phyloP scores from a whole-genome alignment of 2,329 filamentous ascomycete species.

The Fusarium pininemorale region DNA sequence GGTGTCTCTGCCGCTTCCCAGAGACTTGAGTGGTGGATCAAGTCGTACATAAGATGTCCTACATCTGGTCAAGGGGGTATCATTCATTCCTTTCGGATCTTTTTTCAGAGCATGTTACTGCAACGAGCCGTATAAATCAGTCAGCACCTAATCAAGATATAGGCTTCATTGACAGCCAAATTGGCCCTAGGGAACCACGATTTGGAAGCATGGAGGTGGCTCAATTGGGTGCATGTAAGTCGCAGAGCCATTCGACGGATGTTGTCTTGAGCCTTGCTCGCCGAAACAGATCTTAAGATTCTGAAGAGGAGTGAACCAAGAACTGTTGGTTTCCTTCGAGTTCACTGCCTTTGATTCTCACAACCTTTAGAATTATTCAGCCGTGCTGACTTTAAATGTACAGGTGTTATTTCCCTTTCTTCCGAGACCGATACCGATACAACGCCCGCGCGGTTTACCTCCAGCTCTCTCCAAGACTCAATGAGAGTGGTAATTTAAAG shows the following conservation, averaged over 20 bases:
- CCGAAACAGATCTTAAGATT: neutral
- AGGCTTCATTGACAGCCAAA: neutral
- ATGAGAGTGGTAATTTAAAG: neutral
- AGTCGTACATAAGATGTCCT: slow-evolving; percentile 79
- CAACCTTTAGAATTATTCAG: too few species aligned
- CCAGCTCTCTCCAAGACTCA: neutral
- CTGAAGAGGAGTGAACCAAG: neutral
- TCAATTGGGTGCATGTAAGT: neutral
- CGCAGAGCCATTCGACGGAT: neutral
- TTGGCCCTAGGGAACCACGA: neutral
- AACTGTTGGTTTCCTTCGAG: neutral
- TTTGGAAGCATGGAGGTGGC: neutral
- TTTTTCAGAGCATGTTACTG: neutral
- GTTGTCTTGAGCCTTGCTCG: neutral
- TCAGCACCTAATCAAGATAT: neutral
- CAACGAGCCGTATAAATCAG: neutral
- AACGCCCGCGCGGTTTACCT: neutral
- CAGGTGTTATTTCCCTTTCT: neutral
- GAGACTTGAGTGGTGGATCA: slow-evolving; percentile 77
- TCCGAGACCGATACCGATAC: neutral
- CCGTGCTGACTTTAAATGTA: neutral
- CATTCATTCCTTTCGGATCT: neutral
- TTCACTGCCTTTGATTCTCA: neutral
- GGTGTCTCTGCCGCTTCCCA: slow-evolving; percentile 55
- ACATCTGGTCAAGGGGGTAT: slow-evolving; percentile 57